phyloP scores from a whole-genome alignment of 768 basidiomycete species.

The Russula griseocarnosa region DNA sequence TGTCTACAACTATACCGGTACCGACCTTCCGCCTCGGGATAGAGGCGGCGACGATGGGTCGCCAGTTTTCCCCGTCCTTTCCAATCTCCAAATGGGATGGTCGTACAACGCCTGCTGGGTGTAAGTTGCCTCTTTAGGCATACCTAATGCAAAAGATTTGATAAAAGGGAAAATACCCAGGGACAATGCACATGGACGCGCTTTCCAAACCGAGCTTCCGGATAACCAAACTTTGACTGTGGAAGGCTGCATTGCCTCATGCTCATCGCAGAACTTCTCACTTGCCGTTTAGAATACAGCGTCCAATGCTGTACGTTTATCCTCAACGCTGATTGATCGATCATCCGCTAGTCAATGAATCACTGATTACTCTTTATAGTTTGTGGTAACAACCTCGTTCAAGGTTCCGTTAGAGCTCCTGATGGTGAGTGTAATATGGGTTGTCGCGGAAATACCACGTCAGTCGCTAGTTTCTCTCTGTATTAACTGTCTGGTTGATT shows the following conservation, averaged over 20 bases:
- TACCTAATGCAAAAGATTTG: neutral
- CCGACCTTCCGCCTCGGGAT: constrained; percentile 38
- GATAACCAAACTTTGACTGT: constrained; percentile 49
- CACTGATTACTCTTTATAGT: constrained; percentile 38
- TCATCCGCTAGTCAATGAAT: neutral
- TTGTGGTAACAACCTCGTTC: constrained; percentile 64
- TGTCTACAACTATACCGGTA: constrained; percentile 67
- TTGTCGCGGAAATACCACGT: constrained; percentile 68
- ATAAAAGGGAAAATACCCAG: constrained; percentile 23
- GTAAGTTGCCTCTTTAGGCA: constrained; percentile 30
- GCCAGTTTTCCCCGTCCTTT: constrained; percentile 21
- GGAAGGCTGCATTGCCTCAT: constrained; percentile 57
- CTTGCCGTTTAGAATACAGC: constrained; percentile 64
- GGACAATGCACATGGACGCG: constrained; percentile 63
- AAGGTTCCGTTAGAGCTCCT: constrained; percentile 51
- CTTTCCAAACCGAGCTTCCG: constrained; percentile 44
- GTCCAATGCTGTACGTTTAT: constrained; percentile 45
- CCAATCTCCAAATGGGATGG: constrained; percentile 22
- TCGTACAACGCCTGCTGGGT: constrained; percentile 46
- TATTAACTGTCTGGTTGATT: constrained; percentile 1
- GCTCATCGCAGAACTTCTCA: constrained; percentile 52
- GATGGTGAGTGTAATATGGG: constrained; percentile 64
- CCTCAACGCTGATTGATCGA: neutral
- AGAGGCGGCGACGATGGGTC: constrained; percentile 4
- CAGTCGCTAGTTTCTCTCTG: constrained; percentile 29